Evolutionary conservation across 1,284 basidiomycete genomes (phyloP).

Genomic region (Cryptococcus hybrid): DNA sequence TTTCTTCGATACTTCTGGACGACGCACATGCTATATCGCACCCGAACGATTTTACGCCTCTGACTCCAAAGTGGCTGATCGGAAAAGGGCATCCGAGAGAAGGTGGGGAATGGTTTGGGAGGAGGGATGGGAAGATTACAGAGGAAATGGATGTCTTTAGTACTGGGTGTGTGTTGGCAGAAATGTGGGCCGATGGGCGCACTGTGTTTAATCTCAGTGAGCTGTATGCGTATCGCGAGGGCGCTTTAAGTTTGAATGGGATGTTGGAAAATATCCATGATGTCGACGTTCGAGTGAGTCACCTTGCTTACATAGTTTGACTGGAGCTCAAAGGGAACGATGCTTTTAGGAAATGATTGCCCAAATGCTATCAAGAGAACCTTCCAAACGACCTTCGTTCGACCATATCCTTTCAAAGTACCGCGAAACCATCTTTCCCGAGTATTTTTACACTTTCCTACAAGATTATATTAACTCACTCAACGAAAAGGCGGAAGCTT

Average conservation of each 20-base stretch:
- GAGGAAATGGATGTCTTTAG: constrained; percentile 99
- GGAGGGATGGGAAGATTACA: constrained; percentile 74
- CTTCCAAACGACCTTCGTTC: constrained; percentile 74
- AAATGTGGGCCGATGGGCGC: constrained; percentile 92
- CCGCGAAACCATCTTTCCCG: constrained; percentile 80
- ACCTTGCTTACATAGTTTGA: neutral
- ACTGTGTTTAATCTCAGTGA: constrained; percentile 93
- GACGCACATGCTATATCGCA: constrained; percentile 92
- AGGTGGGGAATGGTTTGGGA: constrained; percentile 47
- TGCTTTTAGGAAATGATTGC: constrained; percentile 69
- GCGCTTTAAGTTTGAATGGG: constrained; percentile 73
- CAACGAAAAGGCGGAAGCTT: constrained; percentile 57
- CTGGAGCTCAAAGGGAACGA: neutral
- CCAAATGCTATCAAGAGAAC: constrained; percentile 85
- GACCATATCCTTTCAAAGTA: constrained; percentile 74
- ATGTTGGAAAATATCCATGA: constrained; percentile 78
- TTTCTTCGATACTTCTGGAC: constrained; percentile 93
- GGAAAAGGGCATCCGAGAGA: constrained; percentile 52
- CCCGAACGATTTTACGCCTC: constrained; percentile 93
- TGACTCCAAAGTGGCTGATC: constrained; percentile 60
- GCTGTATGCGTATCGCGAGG: constrained; percentile 90
- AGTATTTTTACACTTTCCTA: constrained; percentile 90
- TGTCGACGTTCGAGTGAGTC: constrained; percentile 69
- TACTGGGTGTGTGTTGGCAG: constrained; percentile 91
- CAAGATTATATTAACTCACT: constrained; percentile 82